Conservation (phyloP, 2,329 filamentous ascomycete genomes). For the Lojkania enalia region DNA sequence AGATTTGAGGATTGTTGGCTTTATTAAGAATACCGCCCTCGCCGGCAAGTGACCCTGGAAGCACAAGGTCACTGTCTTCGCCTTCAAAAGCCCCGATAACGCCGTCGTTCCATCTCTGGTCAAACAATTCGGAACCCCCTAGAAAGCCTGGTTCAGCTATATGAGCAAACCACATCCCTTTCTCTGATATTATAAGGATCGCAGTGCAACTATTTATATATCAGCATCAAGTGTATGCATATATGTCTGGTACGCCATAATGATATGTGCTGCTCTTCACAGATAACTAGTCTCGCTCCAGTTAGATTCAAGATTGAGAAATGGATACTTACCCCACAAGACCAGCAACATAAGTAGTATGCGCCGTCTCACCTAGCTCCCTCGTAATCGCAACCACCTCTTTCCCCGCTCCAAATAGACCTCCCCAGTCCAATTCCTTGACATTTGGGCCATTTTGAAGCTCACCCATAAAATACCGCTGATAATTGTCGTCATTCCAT, state of each 20-base stretch:
- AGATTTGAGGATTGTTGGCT: background rate
- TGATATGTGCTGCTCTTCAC: too few relatives aligned
- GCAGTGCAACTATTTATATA: background rate
- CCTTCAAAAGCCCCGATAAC: background rate
- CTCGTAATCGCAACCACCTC: background rate
- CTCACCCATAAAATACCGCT: background rate
- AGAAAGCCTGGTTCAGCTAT: background rate
- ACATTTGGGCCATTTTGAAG: background rate
- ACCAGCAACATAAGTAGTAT: background rate
- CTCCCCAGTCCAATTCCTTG: background rate
- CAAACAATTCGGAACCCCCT: background rate
- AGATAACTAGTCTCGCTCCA: too few relatives aligned
- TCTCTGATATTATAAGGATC: background rate
- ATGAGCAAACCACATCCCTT: background rate
- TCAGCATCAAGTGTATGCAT: too few relatives aligned
- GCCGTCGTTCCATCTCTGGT: background rate
- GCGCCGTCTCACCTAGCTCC: background rate
- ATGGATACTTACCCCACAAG: too few relatives aligned
- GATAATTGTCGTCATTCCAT: background rate
- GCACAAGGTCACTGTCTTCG: background rate
- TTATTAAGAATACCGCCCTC: background rate
- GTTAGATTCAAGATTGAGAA: too few relatives aligned
- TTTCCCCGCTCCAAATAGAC: background rate
- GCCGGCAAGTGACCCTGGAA: background rate
- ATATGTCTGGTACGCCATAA: too few relatives aligned